A percentile compares a stretch with the other conserved stretches of the same genome.
These are phyloP conservation scores for Mucor saturninus DNA, from an alignment of 371 early-diverging fungal species.

Conservation along the genomic window DNA sequence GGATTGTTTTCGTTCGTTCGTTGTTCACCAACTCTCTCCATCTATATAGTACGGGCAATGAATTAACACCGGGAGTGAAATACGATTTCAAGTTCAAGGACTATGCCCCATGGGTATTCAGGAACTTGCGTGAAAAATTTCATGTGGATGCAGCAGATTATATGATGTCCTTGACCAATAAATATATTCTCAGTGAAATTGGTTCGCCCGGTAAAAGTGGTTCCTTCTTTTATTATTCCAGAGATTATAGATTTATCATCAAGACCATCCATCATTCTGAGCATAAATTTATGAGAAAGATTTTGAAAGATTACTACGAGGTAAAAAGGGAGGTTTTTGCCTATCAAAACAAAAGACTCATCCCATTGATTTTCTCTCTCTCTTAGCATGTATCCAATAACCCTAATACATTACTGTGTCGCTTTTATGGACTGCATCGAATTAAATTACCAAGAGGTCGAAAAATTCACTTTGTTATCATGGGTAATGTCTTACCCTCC, in stretches of 20 bases:
- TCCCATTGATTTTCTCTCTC: background rate
- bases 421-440: constrained; percentile 95
- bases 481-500: constrained; percentile 97
- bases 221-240: constrained; percentile 95
- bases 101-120: constrained; percentile 97
- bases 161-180: constrained; percentile 91
- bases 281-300: constrained; percentile 88
- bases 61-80: constrained; percentile 89
- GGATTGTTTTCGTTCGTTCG: background rate
- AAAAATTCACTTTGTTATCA: constrained; percentile 97
- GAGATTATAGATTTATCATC: constrained; percentile 97
- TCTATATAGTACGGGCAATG: constrained; percentile 79
- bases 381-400: constrained; percentile 79
- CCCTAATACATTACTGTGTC: constrained; percentile 92
- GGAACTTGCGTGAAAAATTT: constrained; percentile 86
- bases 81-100: constrained; percentile 99
- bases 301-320: constrained; percentile 85
- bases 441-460: constrained; percentile 91
- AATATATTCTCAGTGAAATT: constrained; percentile 95
- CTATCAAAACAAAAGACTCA: no score
- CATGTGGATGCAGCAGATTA: constrained; percentile 94
- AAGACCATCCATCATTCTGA: constrained; percentile 95
- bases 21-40: background rate
- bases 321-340: constrained; percentile 27
- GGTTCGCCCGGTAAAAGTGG: constrained; percentile 95